Evolutionary conservation across 2,329 filamentous ascomycete species (phyloP).

Genomic region (Aspergillus sp.): DNA sequence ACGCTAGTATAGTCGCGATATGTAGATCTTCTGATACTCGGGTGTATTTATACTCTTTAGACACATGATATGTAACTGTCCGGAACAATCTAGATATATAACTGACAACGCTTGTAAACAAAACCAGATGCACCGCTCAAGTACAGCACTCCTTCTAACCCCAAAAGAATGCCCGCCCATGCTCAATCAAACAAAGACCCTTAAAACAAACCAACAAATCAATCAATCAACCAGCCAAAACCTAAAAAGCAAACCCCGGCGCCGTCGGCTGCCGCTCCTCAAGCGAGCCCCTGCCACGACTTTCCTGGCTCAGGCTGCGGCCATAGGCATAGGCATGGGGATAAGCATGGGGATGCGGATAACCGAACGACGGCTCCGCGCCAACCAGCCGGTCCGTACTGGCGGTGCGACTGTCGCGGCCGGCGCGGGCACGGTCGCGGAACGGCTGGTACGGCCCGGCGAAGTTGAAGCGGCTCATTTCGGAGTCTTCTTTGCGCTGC

Average conservation of each 20-base stretch:
- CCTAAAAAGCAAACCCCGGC: constrained; percentile 13
- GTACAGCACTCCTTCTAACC: too few relatives aligned
- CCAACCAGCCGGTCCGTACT: constrained; percentile 28
- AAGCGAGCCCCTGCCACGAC: constrained; percentile 19
- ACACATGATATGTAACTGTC: too few relatives aligned
- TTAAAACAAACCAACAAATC: background rate
- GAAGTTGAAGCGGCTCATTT: constrained; percentile 34
- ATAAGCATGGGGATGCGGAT: too few relatives aligned
- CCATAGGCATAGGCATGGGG: too few relatives aligned
- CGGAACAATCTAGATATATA: too few relatives aligned
- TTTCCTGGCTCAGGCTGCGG: constrained; percentile 18
- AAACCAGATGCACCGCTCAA: too few relatives aligned
- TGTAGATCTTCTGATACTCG: too few relatives aligned
- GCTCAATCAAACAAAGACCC: background rate
- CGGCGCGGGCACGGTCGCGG: constrained; percentile 20
- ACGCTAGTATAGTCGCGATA: too few relatives aligned
- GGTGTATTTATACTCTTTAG: too few relatives aligned
- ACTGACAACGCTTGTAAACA: too few relatives aligned
- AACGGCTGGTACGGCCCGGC: constrained; percentile 33
- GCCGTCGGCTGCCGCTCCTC: constrained; percentile 21
- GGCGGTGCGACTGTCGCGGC: constrained; percentile 17
- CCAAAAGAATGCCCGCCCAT: background rate
- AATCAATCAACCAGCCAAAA: too few relatives aligned
- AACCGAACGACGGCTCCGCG: constrained; percentile 17
- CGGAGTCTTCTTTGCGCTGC: constrained; percentile 18